Evolutionary conservation across 2,329 filamentous ascomycete genomes (phyloP), one percentile per base, ranked within the genome.

Genomic region (Cercospora zeina): DNA sequence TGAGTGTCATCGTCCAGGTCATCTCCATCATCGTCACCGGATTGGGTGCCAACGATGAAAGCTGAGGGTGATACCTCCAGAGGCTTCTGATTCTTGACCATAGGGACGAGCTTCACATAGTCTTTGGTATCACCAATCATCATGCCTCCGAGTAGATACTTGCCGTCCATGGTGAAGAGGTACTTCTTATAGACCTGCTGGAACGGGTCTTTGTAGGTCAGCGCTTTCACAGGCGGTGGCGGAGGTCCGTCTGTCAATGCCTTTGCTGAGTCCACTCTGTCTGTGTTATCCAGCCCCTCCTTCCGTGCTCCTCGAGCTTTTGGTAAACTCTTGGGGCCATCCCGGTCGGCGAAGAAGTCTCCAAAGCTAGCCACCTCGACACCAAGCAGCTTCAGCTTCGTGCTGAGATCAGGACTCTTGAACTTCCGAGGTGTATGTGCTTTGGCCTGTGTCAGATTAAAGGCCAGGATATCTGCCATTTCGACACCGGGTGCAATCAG

Each of bases 81-180:
- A 65, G 82, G 80, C 74, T 93, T 96, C 72, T 91, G 89, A 67
- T 85, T 87, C 78, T 93, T 96, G 59, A 95, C 91, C 81, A 96
- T 87, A 1, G 90, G 89, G 0, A 96, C 90, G 21, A 96, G 79
- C 75, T 93, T 96, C 77, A 96, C 85, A 72, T 96, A 96, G 77
- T 96, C 92, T 65, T 85, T 89, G 0, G 91, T 96, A 71, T 96
- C 92, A 39, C 92, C 93, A 64, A 96, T 95, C 91, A 96, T 96
- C 91, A 96, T 96, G 3, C 92, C 93, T n/a, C 92, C 92, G 0
- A 96, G 84, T 1, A 96, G 80, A 70, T 93, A 93, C 74, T 96
- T 96, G 27, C 92, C 92, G 72, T 96, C 93, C 72, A 87, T 80
- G 0, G 92, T 96, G 72, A 96, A 96, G 10, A 96, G 79, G 75